Conservation (phyloP, 2,329 filamentous ascomycete species). For the Aspergillus udagawae region DNA sequence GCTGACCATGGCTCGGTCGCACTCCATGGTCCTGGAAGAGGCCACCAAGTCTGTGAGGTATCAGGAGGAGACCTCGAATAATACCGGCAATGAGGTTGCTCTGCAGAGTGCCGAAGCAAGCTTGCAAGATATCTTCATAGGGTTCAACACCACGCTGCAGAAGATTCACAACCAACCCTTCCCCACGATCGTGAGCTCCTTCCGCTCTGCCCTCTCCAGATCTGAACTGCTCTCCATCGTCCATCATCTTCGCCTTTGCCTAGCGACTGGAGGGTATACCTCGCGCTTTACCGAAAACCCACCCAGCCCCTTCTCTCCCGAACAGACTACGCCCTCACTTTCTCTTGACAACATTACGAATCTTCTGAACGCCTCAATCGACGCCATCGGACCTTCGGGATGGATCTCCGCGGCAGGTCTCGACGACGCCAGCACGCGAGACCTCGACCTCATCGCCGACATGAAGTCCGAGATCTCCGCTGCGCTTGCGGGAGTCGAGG, state of each 20-base stretch:
- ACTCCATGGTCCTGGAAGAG: constrained; percentile 30
- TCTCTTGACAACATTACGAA: constrained; percentile 37
- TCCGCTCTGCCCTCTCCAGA: constrained; percentile 37
- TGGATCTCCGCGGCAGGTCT: constrained; percentile 40
- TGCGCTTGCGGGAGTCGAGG: constrained; percentile 45
- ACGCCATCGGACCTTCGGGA: constrained; percentile 46
- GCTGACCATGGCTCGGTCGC: constrained; percentile 35
- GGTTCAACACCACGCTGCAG: constrained; percentile 35
- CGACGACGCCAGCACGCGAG: constrained; percentile 31
- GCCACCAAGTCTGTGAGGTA: constrained; percentile 30
- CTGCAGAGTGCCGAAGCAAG: constrained; percentile 7
- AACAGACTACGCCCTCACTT: constrained; percentile 35
- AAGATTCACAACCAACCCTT: constrained; percentile 34
- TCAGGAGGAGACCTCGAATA: constrained; percentile 16
- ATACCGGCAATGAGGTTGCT: constrained; percentile 2
- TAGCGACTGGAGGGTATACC: constrained; percentile 41
- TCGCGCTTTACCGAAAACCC: constrained; percentile 40
- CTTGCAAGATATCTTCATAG: constrained; percentile 35
- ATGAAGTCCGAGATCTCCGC: constrained; percentile 48
- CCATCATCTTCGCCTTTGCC: constrained; percentile 41
- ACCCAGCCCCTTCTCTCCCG: constrained; percentile 31
- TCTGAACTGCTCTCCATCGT: constrained; percentile 38
- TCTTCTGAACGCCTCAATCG: constrained; percentile 43
- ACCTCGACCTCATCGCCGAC: constrained; percentile 44
- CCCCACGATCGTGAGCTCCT: constrained; percentile 26